These are phyloP conservation scores for Zymoseptoria ardabiliae DNA, from an alignment of 2,329 filamentous ascomycete species.

Conservation along the genomic window DNA sequence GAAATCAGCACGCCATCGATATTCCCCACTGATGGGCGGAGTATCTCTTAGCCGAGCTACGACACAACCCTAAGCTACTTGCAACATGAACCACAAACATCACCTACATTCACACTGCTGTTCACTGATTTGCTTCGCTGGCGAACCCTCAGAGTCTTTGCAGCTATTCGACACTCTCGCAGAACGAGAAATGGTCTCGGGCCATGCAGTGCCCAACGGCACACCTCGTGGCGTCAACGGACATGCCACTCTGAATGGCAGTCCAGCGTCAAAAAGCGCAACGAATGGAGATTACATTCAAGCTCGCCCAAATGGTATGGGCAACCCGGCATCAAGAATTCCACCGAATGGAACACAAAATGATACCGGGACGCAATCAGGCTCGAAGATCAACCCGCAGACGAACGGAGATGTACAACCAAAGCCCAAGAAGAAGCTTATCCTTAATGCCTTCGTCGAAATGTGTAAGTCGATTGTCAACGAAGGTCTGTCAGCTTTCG, in stretches of 20 bases:
- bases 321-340: not conserved
- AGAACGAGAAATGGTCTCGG: not conserved
- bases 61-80: not conserved
- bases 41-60: not conserved
- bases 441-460: constrained; percentile 38
- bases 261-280: not conserved
- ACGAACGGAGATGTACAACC: not conserved
- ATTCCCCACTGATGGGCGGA: not conserved
- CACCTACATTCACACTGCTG: not conserved
- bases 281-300: not conserved
- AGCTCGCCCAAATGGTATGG: not conserved
- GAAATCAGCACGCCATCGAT: not conserved
- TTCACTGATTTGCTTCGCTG: not conserved
- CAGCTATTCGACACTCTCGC: not conserved
- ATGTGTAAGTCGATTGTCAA: constrained; percentile 10
- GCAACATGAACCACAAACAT: too few species aligned
- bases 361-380: too few species aligned
- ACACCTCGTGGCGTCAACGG: not conserved
- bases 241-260: not conserved
- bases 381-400: not conserved
- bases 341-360: not conserved
- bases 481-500: not conserved
- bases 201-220: not conserved
- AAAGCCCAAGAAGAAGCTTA: constrained; percentile 31
- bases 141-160: not conserved